A percentile compares a stretch with the other conserved stretches of the same genome.
These are phyloP conservation scores for Sporothrix globosa DNA, from an alignment of 2,329 filamentous ascomycete species.

Conservation along the genomic window DNA sequence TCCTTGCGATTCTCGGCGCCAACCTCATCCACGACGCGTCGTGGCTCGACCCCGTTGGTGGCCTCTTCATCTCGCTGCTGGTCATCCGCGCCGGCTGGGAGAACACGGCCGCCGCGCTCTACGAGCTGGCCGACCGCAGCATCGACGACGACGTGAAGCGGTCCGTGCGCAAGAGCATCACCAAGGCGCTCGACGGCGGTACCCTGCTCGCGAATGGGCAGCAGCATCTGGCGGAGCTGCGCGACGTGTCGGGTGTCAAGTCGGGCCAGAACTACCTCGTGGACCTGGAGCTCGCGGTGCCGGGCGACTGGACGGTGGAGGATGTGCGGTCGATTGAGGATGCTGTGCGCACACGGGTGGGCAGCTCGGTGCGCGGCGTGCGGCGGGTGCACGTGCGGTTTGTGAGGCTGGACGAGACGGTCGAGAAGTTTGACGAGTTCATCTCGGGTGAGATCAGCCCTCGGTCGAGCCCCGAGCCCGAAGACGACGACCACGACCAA, in stretches of 20 bases:
- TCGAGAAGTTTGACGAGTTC: slow-evolving; percentile 73
- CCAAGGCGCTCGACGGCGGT: slow-evolving; percentile 54
- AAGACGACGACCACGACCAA: slow-evolving; percentile 51
- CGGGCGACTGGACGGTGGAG: slow-evolving; percentile 73
- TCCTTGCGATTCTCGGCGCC: slow-evolving; percentile 84
- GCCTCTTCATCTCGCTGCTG: slow-evolving; percentile 88
- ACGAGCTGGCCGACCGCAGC: slow-evolving; percentile 87
- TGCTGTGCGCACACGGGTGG: slow-evolving; percentile 70
- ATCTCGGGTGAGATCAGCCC: slow-evolving; percentile 66
- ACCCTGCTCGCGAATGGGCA: slow-evolving; percentile 53
- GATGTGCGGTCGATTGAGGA: slow-evolving; percentile 73
- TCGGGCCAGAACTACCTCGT: slow-evolving; percentile 95
- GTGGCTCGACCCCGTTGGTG: slow-evolving; percentile 94
- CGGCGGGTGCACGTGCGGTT: slow-evolving; percentile 84
- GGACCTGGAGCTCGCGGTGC: slow-evolving; percentile 83
- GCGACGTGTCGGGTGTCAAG: slow-evolving; percentile 86
- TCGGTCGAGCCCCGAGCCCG: slow-evolving; percentile 62
- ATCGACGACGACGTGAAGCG: slow-evolving; percentile 82
- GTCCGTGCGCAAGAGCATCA: slow-evolving; percentile 68
- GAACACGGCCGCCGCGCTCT: slow-evolving; percentile 79
- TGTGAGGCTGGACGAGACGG: slow-evolving; percentile 65
- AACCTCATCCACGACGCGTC: slow-evolving; percentile 83
- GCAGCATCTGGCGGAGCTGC: slow-evolving; percentile 67
- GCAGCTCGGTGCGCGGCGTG: slow-evolving; percentile 78
- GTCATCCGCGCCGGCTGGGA: slow-evolving; percentile 87